Conservation (phyloP, 768 basidiomycete species). For the Serendipita sp. region DNA sequence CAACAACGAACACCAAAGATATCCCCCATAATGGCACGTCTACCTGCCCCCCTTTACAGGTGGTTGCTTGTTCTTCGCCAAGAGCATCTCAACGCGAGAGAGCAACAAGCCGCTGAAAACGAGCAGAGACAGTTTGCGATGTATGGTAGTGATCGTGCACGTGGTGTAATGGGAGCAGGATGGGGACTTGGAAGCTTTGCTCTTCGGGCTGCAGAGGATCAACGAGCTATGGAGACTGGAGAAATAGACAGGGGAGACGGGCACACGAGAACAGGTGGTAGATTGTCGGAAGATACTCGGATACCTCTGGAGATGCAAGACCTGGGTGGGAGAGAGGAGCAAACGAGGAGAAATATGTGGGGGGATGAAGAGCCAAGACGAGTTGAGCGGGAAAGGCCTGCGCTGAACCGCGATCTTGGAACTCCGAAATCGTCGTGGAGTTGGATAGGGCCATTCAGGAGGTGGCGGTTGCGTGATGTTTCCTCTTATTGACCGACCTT, state of each 20-base stretch:
- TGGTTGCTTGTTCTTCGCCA: not conserved
- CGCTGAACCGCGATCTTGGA: not conserved
- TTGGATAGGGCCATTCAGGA: not conserved
- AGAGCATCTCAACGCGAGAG: not conserved
- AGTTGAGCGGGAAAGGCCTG: not conserved
- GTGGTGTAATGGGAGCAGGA: not conserved
- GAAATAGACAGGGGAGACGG: not conserved
- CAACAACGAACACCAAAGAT: too few species aligned
- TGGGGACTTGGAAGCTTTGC: conserved; percentile 4
- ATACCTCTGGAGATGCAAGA: not conserved
- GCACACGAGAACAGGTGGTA: not conserved
- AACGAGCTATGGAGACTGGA: not conserved
- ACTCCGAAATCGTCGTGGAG: not conserved
- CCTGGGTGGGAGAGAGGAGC: not conserved
- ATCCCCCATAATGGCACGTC: not conserved
- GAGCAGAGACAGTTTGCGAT: not conserved
- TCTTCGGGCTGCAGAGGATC: not conserved
- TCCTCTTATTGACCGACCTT: not conserved
- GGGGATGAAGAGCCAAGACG: not conserved
- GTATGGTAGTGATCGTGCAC: not conserved
- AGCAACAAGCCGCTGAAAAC: conserved; percentile 1
- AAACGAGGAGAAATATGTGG: not conserved
- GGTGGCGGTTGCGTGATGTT: not conserved
- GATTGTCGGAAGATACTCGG: not conserved
- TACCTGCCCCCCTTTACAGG: not conserved